Evolutionary conservation across 140 eudicot species (phyloP).

Genomic region (Flaveria floridana): DNA sequence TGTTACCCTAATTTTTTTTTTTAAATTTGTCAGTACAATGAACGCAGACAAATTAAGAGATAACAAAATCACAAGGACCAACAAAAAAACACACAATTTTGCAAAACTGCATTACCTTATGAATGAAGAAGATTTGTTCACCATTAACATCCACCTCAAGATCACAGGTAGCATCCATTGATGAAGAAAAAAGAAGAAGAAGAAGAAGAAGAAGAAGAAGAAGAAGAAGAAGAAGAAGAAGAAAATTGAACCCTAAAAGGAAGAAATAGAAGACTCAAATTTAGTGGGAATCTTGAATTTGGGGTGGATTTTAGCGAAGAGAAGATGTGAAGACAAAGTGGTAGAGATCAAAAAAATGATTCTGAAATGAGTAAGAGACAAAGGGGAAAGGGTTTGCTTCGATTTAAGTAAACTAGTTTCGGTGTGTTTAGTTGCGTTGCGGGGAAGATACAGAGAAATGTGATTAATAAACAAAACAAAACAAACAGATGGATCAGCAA

Average conservation of each 20-base stretch:
- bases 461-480: constrained; percentile 35
- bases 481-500: constrained; percentile 40
- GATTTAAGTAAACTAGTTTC: constrained; percentile 13
- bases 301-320: constrained; percentile 1
- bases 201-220: constrained; percentile 25
- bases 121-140: constrained; percentile 64
- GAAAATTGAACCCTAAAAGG: background rate
- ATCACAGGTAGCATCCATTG: constrained; percentile 57
- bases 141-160: constrained; percentile 96
- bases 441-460: constrained; percentile 36
- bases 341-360: constrained; percentile 39
- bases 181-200: constrained; percentile 33
- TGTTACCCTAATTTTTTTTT: too few relatives aligned
- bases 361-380: constrained; percentile 38
- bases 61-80: background rate
- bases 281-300: constrained; percentile 28
- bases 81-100: constrained; percentile 18
- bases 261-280: background rate
- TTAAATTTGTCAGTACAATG: constrained; percentile 22
- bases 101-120: constrained; percentile 50
- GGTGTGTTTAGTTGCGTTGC: constrained; percentile 31
- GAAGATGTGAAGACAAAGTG: constrained; percentile 43
- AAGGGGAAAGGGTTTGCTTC: constrained; percentile 32
- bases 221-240: constrained; percentile 23
- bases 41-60: constrained; percentile 24